Evolutionary conservation across 139 green algal species (phyloP), one percentile per base, ranked within the genome.

Genomic region (Chlamydomonas urium): DNA sequence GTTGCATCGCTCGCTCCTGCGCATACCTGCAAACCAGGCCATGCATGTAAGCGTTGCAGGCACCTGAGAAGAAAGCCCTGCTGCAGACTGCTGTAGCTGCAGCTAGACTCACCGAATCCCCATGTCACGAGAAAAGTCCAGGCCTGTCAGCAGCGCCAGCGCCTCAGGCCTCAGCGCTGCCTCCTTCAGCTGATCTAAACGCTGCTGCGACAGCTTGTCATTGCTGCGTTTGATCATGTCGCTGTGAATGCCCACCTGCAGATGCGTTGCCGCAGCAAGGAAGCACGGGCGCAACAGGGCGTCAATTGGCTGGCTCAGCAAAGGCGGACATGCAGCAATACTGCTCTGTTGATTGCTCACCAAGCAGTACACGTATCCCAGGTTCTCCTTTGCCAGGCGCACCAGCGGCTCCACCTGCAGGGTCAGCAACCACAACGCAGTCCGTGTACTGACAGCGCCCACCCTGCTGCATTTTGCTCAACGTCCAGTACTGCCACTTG

Each of bases 221-320:
- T 72, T 81, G 31, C 45, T 65, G 4, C 69, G 69, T 35, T 76
- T 73, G 62, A 81, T 67, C 47, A 74, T 81, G 69, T 81, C 69
- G 14, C 50, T 72, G 62, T 81, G 75, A 5, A 81, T 38, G 23
- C 75, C 75, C 23, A 81, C 61, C 60, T 63, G 24, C 8, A 50
- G 42, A 14, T 8, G 42, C 42, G 42, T 50, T 24, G 8, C 42
- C 10, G 42, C 42, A 50, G 42, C 10, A 24, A 8, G 14, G 42
- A 50, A 50, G 14, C 42, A 50, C 14, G 10, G 14, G 14, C 10
- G 14, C 42, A 50, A 24, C 42, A 50, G 14, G 42, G 14, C 14
- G 42, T 50, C 42, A 8, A 50, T 50, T 8, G 42, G 10, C 14
- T 50, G 42, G 45, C 21, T 56, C 21, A 26, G 45, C 17, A 56